Evolutionary conservation across 768 basidiomycete genomes (phyloP).

Genomic region (Hericium rajendrae): DNA sequence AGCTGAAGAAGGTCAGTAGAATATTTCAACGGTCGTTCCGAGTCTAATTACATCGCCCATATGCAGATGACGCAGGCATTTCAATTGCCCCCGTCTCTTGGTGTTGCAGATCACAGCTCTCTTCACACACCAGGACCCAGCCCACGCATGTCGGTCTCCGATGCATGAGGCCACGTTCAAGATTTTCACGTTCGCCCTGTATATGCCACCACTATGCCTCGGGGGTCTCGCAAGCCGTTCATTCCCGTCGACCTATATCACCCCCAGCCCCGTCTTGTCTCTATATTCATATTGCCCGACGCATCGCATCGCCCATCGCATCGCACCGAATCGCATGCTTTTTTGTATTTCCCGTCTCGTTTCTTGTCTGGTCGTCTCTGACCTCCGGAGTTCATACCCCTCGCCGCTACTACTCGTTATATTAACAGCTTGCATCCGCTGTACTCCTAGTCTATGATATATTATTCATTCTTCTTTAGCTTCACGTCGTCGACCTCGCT

Average conservation of each 20-base stretch:
- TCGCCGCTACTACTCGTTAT: too few species aligned
- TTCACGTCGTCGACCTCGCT: too few species aligned
- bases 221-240: background rate
- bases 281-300: background rate
- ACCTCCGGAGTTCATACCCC: too few species aligned
- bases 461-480: too few species aligned
- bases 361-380: too few species aligned
- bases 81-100: slow-evolving; percentile 4
- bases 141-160: slow-evolving; percentile 10
- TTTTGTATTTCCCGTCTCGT: too few species aligned
- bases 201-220: background rate
- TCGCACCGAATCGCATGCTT: background rate
- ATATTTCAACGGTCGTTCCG: slow-evolving; percentile 26
- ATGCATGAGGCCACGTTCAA: background rate
- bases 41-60: background rate
- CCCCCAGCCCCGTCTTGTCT: background rate
- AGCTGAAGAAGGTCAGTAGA: slow-evolving; percentile 40
- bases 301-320: background rate
- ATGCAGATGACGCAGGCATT: slow-evolving; percentile 15
- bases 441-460: too few species aligned
- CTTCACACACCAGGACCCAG: slow-evolving; percentile 11
- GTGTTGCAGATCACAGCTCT: slow-evolving; percentile 3
- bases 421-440: too few species aligned
- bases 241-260: background rate
- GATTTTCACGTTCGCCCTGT: background rate